Conservation (phyloP, 2,329 filamentous ascomycete genomes). For the Hymenoscyphus repandus region DNA sequence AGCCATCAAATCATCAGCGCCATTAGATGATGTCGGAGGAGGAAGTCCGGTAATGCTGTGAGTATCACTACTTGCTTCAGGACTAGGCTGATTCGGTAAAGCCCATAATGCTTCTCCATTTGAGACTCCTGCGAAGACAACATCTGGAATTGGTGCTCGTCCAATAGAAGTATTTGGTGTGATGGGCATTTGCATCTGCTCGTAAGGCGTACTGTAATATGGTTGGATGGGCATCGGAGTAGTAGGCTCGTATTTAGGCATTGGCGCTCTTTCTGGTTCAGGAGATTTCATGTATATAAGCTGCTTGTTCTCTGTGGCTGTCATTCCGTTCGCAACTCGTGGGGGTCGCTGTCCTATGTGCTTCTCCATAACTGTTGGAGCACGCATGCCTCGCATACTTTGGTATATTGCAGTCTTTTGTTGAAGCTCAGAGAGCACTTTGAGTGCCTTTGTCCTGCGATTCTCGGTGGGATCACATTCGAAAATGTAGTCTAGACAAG, state of each 20-base stretch:
- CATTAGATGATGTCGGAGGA: not conserved
- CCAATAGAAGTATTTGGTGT: constrained; percentile 1
- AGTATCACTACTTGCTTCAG: constrained; percentile 39
- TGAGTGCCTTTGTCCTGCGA: constrained; percentile 52
- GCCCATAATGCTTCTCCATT: constrained; percentile 44
- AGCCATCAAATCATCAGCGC: constrained; percentile 37
- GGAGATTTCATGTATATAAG: constrained; percentile 1
- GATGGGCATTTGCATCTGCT: not conserved
- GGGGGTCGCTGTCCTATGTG: constrained; percentile 22
- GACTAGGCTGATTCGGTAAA: constrained; percentile 36
- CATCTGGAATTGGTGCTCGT: constrained; percentile 11
- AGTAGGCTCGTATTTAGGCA: not conserved
- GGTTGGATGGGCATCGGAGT: not conserved
- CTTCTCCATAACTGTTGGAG: constrained; percentile 36
- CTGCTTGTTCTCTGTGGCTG: constrained; percentile 1
- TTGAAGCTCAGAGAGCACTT: constrained; percentile 57
- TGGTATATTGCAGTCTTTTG: constrained; percentile 56
- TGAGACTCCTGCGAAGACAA: constrained; percentile 42
- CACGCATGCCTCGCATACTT: constrained; percentile 51
- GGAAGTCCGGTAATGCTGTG: constrained; percentile 29
- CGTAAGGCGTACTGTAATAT: not conserved
- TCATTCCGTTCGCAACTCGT: constrained; percentile 11
- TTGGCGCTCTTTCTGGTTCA: not conserved
- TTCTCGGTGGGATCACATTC: constrained; percentile 48
- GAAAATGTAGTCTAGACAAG: constrained; percentile 68